Conservation (phyloP, 495 filamentous ascomycete species). For the Neurospora hispaniola region DNA sequence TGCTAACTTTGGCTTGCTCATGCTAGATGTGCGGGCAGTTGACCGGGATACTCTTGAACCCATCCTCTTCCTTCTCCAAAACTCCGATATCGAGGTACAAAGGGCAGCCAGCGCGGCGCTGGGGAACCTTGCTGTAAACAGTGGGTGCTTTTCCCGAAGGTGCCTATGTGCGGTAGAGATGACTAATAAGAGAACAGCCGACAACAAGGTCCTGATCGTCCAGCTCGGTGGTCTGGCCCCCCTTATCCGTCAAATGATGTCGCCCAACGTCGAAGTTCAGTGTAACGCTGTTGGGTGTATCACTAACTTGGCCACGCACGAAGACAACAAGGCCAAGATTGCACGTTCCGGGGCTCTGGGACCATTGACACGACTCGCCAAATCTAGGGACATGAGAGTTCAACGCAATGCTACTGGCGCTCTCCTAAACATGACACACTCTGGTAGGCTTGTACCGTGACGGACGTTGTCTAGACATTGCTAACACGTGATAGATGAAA, state of each 20-base stretch:
- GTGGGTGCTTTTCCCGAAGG: slow-evolving; percentile 41
- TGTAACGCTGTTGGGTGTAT: slow-evolving; percentile 99
- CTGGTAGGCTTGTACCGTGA: slow-evolving; percentile 49
- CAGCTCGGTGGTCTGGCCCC: slow-evolving; percentile 80
- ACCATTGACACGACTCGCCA: slow-evolving; percentile 82
- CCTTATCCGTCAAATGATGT: slow-evolving; percentile 97
- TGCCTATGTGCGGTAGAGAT: slow-evolving; percentile 1
- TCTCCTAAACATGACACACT: slow-evolving; percentile 97
- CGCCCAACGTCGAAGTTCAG: slow-evolving; percentile 96
- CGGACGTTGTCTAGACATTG: neutral
- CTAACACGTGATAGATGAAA: slow-evolving; percentile 62
- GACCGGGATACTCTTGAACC: slow-evolving; percentile 90
- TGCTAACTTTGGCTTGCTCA: slow-evolving; percentile 13
- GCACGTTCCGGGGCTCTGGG: slow-evolving; percentile 86
- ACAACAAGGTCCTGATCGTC: slow-evolving; percentile 96
- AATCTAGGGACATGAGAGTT: slow-evolving; percentile 97
- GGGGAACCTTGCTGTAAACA: slow-evolving; percentile 93
- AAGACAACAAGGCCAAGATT: slow-evolving; percentile 98
- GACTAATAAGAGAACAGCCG: slow-evolving; percentile 55
- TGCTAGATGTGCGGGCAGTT: slow-evolving; percentile 85
- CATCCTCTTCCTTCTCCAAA: slow-evolving; percentile 90
- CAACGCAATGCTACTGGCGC: slow-evolving; percentile 96
- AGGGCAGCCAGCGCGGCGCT: slow-evolving; percentile 91
- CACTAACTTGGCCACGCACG: slow-evolving; percentile 93
- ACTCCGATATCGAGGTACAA: slow-evolving; percentile 92